phyloP scores from a whole-genome alignment of 805 yeast genomes.

The Suhomyces sp. region DNA sequence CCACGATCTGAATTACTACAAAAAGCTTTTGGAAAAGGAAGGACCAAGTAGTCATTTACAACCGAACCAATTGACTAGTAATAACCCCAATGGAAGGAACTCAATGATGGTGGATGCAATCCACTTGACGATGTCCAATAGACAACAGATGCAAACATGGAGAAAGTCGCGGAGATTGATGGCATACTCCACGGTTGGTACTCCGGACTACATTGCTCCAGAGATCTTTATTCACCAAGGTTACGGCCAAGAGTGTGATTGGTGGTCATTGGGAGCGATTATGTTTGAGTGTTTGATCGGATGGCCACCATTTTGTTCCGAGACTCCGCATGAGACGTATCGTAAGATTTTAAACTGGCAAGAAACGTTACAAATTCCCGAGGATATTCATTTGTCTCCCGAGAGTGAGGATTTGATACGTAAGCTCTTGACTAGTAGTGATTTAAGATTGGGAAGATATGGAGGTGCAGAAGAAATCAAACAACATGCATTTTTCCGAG shows the following conservation, averaged over 20 bases:
- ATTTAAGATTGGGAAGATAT: slow-evolving; percentile 76
- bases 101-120: slow-evolving; percentile 92
- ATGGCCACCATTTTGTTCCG: slow-evolving; percentile 97
- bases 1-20: slow-evolving; percentile 84
- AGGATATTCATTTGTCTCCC: slow-evolving; percentile 83
- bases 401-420: slow-evolving; percentile 87
- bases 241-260: slow-evolving; percentile 94
- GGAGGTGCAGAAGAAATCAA: slow-evolving; percentile 94
- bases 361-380: slow-evolving; percentile 84
- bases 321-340: slow-evolving; percentile 91
- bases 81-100: slow-evolving; percentile 51
- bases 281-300: slow-evolving; percentile 96
- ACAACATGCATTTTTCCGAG: slow-evolving; percentile 87
- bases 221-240: slow-evolving; percentile 92
- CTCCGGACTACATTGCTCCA: slow-evolving; percentile 96
- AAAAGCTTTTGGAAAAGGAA: slow-evolving; percentile 70
- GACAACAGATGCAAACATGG: slow-evolving; percentile 96
- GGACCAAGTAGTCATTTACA: slow-evolving; percentile 30
- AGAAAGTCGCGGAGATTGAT: slow-evolving; percentile 84
- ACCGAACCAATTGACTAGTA: slow-evolving; percentile 22
- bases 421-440: slow-evolving; percentile 72
- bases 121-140: slow-evolving; percentile 90
- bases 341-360: slow-evolving; percentile 89
- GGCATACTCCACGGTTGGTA: slow-evolving; percentile 97
- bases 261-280: slow-evolving; percentile 97